A percentile compares a stretch with the other conserved stretches of the same genome.
Conservation (phyloP, 495 filamentous ascomycete genomes). For the Patellaria atrata region DNA sequence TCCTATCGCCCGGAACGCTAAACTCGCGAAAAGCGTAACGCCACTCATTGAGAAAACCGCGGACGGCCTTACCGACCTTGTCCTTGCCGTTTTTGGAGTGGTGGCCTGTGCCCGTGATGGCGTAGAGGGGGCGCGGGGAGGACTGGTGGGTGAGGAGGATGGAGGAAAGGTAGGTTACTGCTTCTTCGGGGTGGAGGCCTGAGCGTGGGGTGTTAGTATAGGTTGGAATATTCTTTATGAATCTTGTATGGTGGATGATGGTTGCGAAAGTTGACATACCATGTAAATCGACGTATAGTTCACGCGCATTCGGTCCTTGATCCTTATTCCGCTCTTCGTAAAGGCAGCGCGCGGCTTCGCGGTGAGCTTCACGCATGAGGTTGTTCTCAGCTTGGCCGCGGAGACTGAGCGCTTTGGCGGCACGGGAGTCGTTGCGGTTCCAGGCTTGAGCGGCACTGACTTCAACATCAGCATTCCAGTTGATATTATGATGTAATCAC, state of each 20-base stretch:
- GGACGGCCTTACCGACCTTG: slow-evolving; percentile 90
- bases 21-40: slow-evolving; percentile 93
- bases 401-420: slow-evolving; percentile 85
- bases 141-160: slow-evolving; percentile 64
- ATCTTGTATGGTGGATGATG: too few relatives aligned
- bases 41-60: slow-evolving; percentile 87
- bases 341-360: slow-evolving; percentile 78
- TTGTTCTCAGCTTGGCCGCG: slow-evolving; percentile 94
- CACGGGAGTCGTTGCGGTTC: slow-evolving; percentile 95
- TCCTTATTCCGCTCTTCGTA: slow-evolving; percentile 93
- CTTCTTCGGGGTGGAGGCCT: slow-evolving; percentile 88
- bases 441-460: slow-evolving; percentile 96
- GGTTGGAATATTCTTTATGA: too few relatives aligned
- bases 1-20: slow-evolving; percentile 79
- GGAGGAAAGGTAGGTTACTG: slow-evolving; percentile 81
- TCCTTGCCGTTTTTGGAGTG: slow-evolving; percentile 98
- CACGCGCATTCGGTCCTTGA: slow-evolving; percentile 35
- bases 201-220: slow-evolving; percentile 2
- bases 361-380: slow-evolving; percentile 91
- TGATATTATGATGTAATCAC: not conserved
- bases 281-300: slow-evolving; percentile 91
- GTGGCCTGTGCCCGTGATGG: slow-evolving; percentile 92
- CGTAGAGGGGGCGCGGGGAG: slow-evolving; percentile 57
- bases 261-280: slow-evolving; percentile 25
- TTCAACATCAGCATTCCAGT: slow-evolving; percentile 3